Evolutionary conservation across 768 basidiomycete genomes (phyloP).

Genomic region (Pleurotus djamor): DNA sequence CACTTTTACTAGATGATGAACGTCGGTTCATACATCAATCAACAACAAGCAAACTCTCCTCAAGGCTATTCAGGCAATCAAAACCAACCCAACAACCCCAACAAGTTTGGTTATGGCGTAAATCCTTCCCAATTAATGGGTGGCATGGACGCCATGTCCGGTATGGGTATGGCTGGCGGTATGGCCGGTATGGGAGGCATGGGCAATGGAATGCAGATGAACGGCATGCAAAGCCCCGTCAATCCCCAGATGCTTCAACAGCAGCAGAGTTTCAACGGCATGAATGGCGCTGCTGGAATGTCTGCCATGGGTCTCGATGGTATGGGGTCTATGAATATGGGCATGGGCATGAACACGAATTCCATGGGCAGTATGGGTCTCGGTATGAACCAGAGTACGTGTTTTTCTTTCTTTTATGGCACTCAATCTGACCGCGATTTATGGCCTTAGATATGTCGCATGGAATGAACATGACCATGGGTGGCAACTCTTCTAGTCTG

Average conservation of each 20-base stretch:
- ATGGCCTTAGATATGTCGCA: neutral
- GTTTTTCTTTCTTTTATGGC: neutral
- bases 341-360: neutral
- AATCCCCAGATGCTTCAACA: no score
- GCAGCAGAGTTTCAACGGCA: neutral
- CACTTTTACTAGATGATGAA: neutral
- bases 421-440: no score
- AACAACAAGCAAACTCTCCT: neutral
- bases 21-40: constrained; percentile 2
- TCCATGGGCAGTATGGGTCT: neutral
- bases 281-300: constrained; percentile 16
- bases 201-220: no score
- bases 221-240: no score
- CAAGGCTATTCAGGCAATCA: neutral
- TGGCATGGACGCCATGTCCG: constrained; percentile 17
- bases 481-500: neutral
- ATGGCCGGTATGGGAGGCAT: constrained; percentile 2
- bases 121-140: constrained; percentile 12
- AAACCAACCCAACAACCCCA: neutral
- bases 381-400: neutral
- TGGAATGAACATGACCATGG: constrained; percentile 5
- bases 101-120: constrained; percentile 6
- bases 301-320: constrained; percentile 18
- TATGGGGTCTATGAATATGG: constrained; percentile 11
- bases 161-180: constrained; percentile 12